phyloP scores from a whole-genome alignment of 2,329 filamentous ascomycete species.

The Escovopsis weberi region DNA sequence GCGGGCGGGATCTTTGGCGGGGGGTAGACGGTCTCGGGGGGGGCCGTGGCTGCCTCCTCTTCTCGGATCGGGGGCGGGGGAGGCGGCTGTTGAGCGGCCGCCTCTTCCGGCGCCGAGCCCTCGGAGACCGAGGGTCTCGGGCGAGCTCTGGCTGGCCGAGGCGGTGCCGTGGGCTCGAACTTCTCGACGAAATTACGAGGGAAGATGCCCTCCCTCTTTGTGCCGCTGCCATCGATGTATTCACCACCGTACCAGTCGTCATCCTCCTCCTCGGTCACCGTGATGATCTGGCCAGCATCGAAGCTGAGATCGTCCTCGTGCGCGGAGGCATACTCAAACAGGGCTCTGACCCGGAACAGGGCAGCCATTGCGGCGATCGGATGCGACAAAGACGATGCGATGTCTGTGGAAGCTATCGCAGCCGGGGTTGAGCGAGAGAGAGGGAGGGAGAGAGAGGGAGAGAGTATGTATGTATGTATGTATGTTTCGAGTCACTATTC shows the following conservation, averaged over 20 bases:
- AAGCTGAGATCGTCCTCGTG: conserved; percentile 96
- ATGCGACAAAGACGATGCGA: conserved; percentile 5
- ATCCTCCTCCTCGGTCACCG: conserved; percentile 84
- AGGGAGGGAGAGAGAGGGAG: not conserved
- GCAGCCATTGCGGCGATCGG: conserved; percentile 45
- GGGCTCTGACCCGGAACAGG: conserved; percentile 85
- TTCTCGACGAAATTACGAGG: conserved; percentile 95
- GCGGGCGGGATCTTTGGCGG: conserved; percentile 18
- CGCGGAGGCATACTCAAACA: conserved; percentile 85
- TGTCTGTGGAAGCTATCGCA: conserved; percentile 3
- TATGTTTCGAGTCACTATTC: not conserved
- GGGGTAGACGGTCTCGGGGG: conserved; percentile 19
- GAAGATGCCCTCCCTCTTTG: conserved; percentile 73
- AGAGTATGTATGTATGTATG: too few species aligned
- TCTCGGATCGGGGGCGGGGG: conserved; percentile 15
- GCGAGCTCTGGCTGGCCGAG: conserved; percentile 63
- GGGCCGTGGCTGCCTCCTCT: conserved; percentile 13
- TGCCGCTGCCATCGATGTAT: conserved; percentile 63
- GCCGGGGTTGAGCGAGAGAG: conserved; percentile 3
- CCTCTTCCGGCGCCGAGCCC: conserved; percentile 19
- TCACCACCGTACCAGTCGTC: conserved; percentile 87
- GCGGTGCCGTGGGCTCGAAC: conserved; percentile 82
- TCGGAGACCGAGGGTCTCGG: conserved; percentile 33
- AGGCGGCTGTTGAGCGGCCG: conserved; percentile 16
- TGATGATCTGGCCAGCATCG: conserved; percentile 72